Conservation (phyloP, 108 stramenopile species). For the Craspedostauros australis region DNA sequence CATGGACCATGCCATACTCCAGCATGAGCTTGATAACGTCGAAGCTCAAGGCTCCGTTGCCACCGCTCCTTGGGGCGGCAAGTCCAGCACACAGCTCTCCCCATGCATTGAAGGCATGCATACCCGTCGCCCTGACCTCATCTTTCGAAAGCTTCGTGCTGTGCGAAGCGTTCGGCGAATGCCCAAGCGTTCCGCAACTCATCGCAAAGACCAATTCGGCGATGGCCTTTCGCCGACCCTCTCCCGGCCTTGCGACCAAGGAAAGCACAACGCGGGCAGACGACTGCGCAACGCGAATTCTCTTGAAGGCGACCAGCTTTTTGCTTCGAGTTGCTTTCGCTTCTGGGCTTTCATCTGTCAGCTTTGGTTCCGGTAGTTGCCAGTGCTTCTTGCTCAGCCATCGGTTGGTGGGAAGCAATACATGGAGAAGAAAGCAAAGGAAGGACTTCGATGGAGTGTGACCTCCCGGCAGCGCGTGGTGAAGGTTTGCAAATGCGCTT, state of each 20-base stretch:
- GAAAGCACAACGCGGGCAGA: constrained; percentile 72
- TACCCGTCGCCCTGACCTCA: constrained; percentile 14
- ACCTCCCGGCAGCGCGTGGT: constrained; percentile 69
- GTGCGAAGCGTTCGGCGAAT: neutral
- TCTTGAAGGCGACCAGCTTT: constrained; percentile 17
- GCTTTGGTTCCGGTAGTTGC: neutral
- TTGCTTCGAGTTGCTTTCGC: constrained; percentile 1
- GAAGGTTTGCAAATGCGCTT: constrained; percentile 9
- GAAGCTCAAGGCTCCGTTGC: constrained; percentile 59
- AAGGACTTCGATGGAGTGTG: constrained; percentile 71
- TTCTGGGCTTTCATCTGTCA: constrained; percentile 8
- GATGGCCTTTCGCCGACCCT: constrained; percentile 85
- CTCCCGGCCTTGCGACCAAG: constrained; percentile 86
- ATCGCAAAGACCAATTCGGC: constrained; percentile 78
- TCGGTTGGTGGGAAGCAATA: constrained; percentile 72
- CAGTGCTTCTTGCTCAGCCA: constrained; percentile 6
- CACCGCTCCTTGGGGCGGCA: constrained; percentile 67
- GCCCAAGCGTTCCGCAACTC: constrained; percentile 47
- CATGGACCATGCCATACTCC: constrained; percentile 72
- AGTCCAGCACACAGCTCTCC: constrained; percentile 81
- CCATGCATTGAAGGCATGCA: constrained; percentile 74
- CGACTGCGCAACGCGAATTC: constrained; percentile 52
- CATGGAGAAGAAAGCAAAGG: constrained; percentile 83
- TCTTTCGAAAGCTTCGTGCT: neutral
- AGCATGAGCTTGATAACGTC: constrained; percentile 83